Evolutionary conservation across 73 alveolate species (phyloP).

Genomic region (Tetrahymena thermophila): DNA sequence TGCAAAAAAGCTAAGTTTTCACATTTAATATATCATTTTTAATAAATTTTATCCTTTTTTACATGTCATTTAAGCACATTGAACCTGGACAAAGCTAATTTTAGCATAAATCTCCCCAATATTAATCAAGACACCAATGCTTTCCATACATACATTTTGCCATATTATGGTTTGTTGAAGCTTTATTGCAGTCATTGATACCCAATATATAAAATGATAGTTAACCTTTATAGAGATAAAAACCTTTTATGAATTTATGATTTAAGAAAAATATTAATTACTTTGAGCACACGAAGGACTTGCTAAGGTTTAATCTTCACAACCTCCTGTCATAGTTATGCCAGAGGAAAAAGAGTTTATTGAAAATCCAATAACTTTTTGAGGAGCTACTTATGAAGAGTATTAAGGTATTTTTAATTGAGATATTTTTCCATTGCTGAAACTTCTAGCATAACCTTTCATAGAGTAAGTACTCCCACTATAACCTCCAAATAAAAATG

Average conservation of each 20-base stretch:
- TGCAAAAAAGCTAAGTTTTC: too few relatives aligned
- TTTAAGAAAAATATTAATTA: neutral
- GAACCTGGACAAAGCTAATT: neutral
- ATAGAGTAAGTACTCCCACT: neutral
- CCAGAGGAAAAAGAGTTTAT: neutral
- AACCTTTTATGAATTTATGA: neutral
- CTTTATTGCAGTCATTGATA: neutral
- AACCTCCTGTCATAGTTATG: neutral
- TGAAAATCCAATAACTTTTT: neutral
- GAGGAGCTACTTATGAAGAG: neutral
- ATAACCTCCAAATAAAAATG: neutral
- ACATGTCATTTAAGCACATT: neutral
- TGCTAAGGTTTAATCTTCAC: neutral
- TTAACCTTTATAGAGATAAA: neutral
- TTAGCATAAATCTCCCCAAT: neutral
- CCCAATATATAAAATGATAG: neutral
- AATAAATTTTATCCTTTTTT: too few relatives aligned
- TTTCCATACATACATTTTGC: neutral
- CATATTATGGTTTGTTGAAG: neutral
- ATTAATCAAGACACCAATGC: neutral
- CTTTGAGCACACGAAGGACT: neutral
- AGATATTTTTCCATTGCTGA: neutral
- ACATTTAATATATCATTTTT: too few relatives aligned
- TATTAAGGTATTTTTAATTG: neutral
- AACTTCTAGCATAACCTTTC: neutral